Evolutionary conservation across 768 basidiomycete species (phyloP).

Genomic region (Tricholoma sp.): DNA sequence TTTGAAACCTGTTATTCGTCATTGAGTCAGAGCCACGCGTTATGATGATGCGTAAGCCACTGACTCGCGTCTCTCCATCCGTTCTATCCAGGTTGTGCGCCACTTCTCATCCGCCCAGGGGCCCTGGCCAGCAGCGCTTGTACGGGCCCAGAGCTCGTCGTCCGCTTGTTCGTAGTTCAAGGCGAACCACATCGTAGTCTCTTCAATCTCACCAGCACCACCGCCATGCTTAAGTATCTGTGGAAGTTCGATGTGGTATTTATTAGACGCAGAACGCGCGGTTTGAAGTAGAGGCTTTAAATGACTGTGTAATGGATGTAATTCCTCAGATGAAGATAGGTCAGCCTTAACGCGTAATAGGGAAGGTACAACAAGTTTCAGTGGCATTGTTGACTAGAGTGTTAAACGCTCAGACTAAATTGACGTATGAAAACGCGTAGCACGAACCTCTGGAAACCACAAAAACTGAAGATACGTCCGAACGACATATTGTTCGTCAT

Average conservation of each 20-base stretch:
- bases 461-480: conserved; percentile 72
- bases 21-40: background rate
- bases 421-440: conserved; percentile 1
- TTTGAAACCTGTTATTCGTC: conserved; percentile 46
- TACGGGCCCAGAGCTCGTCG: conserved; percentile 22
- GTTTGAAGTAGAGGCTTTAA: conserved; percentile 64
- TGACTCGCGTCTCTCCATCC: conserved; percentile 68
- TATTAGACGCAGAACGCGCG: conserved; percentile 44
- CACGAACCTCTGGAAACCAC: conserved; percentile 68
- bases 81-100: conserved; percentile 51
- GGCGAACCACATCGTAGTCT: conserved; percentile 74
- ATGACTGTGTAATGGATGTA: conserved; percentile 52
- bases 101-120: conserved; percentile 51
- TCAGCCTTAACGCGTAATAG: conserved; percentile 44
- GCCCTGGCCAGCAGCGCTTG: conserved; percentile 21
- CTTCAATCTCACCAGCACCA: conserved; percentile 60
- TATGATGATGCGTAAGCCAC: conserved; percentile 6
- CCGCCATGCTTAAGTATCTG: conserved; percentile 54
- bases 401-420: background rate
- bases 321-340: conserved; percentile 21
- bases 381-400: conserved; percentile 65
- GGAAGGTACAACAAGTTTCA: conserved; percentile 50
- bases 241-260: conserved; percentile 62
- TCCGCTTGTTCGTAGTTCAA: conserved; percentile 54
- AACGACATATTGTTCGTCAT: conserved; percentile 50